Evolutionary conservation across 1,284 basidiomycete genomes (phyloP), one percentile per base, ranked within the genome.

Genomic region (Ustilago curta): DNA sequence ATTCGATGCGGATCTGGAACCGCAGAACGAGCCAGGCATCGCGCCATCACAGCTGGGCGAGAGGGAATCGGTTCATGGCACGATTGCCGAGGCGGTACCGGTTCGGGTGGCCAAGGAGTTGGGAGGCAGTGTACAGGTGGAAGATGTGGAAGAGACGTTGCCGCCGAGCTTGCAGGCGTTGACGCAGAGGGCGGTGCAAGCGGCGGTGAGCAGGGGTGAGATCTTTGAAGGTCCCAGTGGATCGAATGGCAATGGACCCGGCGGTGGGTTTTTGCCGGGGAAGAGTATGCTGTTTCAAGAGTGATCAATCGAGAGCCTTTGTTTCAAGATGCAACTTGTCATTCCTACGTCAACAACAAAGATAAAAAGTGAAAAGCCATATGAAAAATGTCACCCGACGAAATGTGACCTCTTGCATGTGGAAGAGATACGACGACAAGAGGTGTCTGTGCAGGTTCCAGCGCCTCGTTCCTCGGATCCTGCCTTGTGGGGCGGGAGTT

Each of bases 11-110:
- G 73, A 80, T 56, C 39, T 80, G 27, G 70, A 73, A 12, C 18
- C 48, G 25, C 80, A 82, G 56, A 74, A 79, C 58, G 79, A 81
- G 48, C 67, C 73, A 6, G 79, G 80, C 1, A 75, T 76, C 14
- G 73, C 74, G 4, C 55, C 62, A 9, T 37, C 45, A 1, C 56
- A 58, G 48, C 48, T 77, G 31, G 67, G 60, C 14, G 64, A 72
- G 58, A 43, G 69, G 16, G 63, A 72, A 27, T 44, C 64, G 5
- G 58, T 66, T 27, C 63, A 67, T 3, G 54, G 55, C 1, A 79
- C 77, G 18, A 75, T 79, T 23, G 53, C 59, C 1, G 72, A 79
- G 29, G 77, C 77, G 5, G 53, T 62, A 7, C 76, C 77, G 4
- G 77, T 79, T 9, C 25, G 68, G 1, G 68, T 59, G 32, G 64